A percentile compares a stretch with the other conserved stretches of the same genome.
phyloP scores from a whole-genome alignment of 108 stramenopile genomes.

The Skeletonema potamos region DNA sequence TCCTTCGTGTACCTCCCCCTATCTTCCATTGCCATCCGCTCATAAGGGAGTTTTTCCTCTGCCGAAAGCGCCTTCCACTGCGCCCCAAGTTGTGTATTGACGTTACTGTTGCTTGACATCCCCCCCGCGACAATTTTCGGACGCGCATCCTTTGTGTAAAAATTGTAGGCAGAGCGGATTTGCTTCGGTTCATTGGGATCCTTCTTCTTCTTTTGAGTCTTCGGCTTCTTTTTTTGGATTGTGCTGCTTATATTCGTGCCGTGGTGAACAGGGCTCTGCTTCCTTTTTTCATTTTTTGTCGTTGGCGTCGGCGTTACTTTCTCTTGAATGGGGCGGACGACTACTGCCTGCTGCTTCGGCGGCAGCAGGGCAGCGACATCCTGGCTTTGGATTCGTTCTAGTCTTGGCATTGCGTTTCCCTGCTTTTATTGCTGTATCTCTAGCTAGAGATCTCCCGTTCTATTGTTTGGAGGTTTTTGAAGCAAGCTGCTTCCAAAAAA shows the following conservation, averaged over 20 bases:
- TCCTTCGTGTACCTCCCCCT: not conserved
- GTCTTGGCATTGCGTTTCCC: not conserved
- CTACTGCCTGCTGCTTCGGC: not conserved
- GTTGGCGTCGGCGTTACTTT: not conserved
- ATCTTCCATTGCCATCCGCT: not conserved
- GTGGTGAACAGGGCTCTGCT: not conserved
- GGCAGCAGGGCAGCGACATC: not conserved
- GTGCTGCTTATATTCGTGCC: not conserved
- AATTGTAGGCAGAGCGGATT: not conserved
- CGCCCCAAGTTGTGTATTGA: not conserved
- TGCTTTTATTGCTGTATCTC: too few species aligned
- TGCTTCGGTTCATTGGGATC: not conserved
- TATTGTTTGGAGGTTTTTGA: too few species aligned
- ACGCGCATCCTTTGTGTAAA: not conserved
- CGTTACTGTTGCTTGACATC: too few species aligned
- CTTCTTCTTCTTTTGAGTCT: constrained; percentile 2
- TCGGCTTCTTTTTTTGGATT: constrained; percentile 2
- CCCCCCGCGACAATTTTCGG: not conserved
- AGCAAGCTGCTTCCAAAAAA: too few species aligned
- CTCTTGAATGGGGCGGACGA: not conserved
- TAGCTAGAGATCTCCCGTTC: too few species aligned
- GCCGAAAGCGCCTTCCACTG: not conserved
- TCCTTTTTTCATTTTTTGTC: not conserved
- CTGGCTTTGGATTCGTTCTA: not conserved
- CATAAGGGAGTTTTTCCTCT: not conserved